Percentiles rank a stretch among this genome's conserved stretches.
Conservation (phyloP, 73 alveolate species). For the Uronychia binucleata region DNA sequence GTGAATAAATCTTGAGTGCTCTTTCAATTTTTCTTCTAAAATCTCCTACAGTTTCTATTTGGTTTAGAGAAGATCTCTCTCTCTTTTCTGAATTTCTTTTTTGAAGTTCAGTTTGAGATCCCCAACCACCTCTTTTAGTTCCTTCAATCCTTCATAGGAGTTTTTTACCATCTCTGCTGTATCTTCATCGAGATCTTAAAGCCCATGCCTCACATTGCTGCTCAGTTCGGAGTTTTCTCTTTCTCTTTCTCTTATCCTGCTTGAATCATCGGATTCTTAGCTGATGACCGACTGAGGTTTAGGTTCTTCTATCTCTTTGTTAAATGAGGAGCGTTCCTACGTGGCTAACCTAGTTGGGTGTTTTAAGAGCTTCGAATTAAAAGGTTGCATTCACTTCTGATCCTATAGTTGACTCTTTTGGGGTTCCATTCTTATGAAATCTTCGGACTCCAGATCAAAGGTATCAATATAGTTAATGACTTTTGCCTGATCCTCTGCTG, state of each 20-base stretch:
- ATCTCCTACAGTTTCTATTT: background rate
- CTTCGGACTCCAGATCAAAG: background rate
- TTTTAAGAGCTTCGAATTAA: too few relatives aligned
- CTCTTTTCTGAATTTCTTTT: background rate
- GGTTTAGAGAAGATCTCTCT: background rate
- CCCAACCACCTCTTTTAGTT: background rate
- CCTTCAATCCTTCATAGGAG: conserved; percentile 17
- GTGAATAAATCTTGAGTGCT: background rate
- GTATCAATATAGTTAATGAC: background rate
- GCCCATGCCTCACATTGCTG: too few relatives aligned
- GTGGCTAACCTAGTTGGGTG: too few relatives aligned
- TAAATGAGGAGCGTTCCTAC: too few relatives aligned
- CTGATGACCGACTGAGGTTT: too few relatives aligned
- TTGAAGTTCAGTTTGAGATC: background rate
- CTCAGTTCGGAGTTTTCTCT: too few relatives aligned
- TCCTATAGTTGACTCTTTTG: too few relatives aligned
- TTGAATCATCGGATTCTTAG: too few relatives aligned
- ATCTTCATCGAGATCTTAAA: conserved; percentile 34
- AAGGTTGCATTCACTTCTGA: too few relatives aligned
- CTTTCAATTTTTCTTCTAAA: background rate
- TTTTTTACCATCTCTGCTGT: conserved; percentile 18
- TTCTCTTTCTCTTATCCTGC: too few relatives aligned
- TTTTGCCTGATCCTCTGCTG: background rate
- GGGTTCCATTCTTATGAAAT: too few relatives aligned
- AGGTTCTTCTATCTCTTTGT: too few relatives aligned